These are phyloP conservation scores for Zygosaccharomyces sapae DNA, from an alignment of 1,139 yeast genomes.

Conservation along the genomic window DNA sequence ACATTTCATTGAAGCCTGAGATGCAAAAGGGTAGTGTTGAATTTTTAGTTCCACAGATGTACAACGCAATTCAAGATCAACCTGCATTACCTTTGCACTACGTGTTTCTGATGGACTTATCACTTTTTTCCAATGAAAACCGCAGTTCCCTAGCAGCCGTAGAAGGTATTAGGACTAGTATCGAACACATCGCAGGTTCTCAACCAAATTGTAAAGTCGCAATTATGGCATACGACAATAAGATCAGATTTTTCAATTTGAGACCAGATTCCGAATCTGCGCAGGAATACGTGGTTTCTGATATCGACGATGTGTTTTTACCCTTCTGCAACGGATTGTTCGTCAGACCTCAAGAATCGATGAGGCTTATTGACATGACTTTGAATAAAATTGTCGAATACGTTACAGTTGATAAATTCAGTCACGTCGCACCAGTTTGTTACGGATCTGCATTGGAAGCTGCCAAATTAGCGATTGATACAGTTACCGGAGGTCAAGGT, in stretches of 20 bases:
- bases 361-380: constrained; percentile 61
- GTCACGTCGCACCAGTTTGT: constrained; percentile 62
- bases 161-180: constrained; percentile 60
- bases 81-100: constrained; percentile 56
- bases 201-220: constrained; percentile 51
- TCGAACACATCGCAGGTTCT: constrained; percentile 34
- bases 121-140: constrained; percentile 58
- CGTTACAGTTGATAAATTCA: constrained; percentile 41
- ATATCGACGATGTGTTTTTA: constrained; percentile 73
- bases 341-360: constrained; percentile 69
- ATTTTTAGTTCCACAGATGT: constrained; percentile 68
- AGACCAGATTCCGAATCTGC: constrained; percentile 52
- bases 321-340: constrained; percentile 79
- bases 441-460: constrained; percentile 76
- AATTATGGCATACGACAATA: constrained; percentile 72
- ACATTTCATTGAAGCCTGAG: constrained; percentile 67
- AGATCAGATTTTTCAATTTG: constrained; percentile 71
- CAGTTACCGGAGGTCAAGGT: constrained; percentile 54
- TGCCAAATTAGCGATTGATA: constrained; percentile 60
- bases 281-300: constrained; percentile 65
- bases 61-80: constrained; percentile 48
- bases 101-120: constrained; percentile 75
- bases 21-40: constrained; percentile 82
- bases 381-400: constrained; percentile 56
- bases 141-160: constrained; percentile 55